These are phyloP conservation scores for Amphirosellinia nigrospora DNA, from an alignment of 495 filamentous ascomycete genomes.

Conservation along the genomic window DNA sequence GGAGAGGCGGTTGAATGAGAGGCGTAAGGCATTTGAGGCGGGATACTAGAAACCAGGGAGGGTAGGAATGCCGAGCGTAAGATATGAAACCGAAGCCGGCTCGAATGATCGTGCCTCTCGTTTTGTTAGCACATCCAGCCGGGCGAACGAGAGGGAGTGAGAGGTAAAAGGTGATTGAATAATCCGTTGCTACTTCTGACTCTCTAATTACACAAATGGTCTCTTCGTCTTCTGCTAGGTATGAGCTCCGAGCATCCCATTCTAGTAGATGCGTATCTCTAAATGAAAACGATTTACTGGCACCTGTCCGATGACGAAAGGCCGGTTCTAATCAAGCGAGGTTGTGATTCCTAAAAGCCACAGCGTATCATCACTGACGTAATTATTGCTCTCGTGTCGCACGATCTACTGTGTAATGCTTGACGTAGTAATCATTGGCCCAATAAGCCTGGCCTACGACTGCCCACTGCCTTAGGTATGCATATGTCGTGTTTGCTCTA, in stretches of 20 bases:
- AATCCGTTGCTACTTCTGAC: too few species aligned
- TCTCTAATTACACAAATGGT: too few species aligned
- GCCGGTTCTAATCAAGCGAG: not conserved
- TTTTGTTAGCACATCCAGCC: not conserved
- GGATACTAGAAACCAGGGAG: not conserved
- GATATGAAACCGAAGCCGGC: not conserved
- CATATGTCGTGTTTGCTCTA: not conserved
- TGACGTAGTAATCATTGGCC: not conserved
- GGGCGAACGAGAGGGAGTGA: too few species aligned
- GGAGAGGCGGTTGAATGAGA: not conserved
- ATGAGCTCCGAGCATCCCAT: too few species aligned
- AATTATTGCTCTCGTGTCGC: not conserved
- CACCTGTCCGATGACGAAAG: not conserved
- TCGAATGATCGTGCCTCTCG: not conserved
- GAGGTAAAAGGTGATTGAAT: too few species aligned
- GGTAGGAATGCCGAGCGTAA: not conserved
- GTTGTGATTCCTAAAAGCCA: not conserved
- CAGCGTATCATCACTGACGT: not conserved
- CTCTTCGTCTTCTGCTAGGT: too few species aligned
- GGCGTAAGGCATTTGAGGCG: not conserved
- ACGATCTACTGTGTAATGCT: not conserved
- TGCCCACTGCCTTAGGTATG: too few species aligned
- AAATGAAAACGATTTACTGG: too few species aligned
- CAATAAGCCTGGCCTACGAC: too few species aligned
- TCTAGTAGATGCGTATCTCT: too few species aligned